Conservation (phyloP, 1,284 basidiomycete species). For the Puccinia novopanici region DNA sequence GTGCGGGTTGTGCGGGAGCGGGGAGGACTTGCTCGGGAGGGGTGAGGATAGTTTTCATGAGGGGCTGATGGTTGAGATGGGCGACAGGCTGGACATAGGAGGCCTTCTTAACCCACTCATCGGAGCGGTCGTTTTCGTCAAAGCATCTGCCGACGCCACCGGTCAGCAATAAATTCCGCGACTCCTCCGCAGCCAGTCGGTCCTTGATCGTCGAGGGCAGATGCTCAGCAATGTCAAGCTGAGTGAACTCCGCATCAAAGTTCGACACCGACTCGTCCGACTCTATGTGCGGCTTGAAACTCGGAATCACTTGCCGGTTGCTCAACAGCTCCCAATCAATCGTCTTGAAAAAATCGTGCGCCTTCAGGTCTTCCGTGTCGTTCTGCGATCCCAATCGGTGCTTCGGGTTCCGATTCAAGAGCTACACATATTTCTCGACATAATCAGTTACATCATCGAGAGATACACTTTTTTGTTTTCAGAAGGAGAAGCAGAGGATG, state of each 20-base stretch:
- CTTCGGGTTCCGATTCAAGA: conserved; percentile 95
- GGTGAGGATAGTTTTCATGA: background rate
- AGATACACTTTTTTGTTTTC: no score
- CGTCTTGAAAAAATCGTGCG: conserved; percentile 88
- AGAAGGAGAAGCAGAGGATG: background rate
- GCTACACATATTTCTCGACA: conserved; percentile 63
- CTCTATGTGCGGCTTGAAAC: conserved; percentile 96
- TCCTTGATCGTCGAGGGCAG: conserved; percentile 57
- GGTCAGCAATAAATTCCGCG: background rate
- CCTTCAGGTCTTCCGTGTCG: conserved; percentile 91
- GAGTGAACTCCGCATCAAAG: conserved; percentile 98
- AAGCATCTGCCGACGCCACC: background rate
- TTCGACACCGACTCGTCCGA: conserved; percentile 96
- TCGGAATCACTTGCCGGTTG: conserved; percentile 88
- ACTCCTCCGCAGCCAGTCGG: background rate
- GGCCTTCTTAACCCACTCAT: conserved; percentile 48
- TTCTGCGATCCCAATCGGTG: conserved; percentile 88
- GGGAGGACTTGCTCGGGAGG: background rate
- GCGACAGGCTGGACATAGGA: background rate
- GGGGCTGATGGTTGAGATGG: background rate
- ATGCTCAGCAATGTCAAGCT: conserved; percentile 71
- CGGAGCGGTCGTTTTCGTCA: conserved; percentile 46
- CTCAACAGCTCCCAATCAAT: conserved; percentile 88
- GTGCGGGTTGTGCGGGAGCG: background rate
- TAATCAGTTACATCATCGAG: no score